These are phyloP conservation scores for Cyberlindnera misumaiensis DNA, from an alignment of 805 yeast species.

Conservation along the genomic window DNA sequence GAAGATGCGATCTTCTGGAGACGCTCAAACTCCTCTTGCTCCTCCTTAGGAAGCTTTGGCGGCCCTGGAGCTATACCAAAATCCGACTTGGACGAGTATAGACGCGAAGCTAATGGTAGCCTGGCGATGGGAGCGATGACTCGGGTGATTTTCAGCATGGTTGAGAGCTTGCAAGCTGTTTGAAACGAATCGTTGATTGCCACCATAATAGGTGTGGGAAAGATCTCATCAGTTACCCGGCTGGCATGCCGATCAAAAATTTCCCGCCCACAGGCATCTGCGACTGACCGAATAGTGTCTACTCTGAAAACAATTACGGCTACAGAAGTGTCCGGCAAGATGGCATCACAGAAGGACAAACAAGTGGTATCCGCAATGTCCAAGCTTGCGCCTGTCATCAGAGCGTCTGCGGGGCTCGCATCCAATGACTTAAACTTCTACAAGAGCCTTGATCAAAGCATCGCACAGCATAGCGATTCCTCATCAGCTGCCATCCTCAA, in stretches of 20 bases:
- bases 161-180: too few species aligned
- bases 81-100: constrained; percentile 18
- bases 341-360: neutral
- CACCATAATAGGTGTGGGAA: too few species aligned
- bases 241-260: neutral
- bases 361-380: constrained; percentile 26
- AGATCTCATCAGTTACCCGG: constrained; percentile 2
- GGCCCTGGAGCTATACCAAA: constrained; percentile 36
- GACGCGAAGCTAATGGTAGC: constrained; percentile 4
- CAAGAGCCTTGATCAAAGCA: constrained; percentile 47
- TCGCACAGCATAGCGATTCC: constrained; percentile 33
- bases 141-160: constrained; percentile 1
- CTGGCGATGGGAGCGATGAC: neutral
- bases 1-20: constrained; percentile 76
- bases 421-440: constrained; percentile 79
- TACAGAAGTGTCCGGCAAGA: too few species aligned
- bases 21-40: constrained; percentile 87
- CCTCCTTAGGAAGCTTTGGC: constrained; percentile 68
- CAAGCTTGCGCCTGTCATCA: constrained; percentile 46
- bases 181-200: too few species aligned
- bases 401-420: constrained; percentile 64
- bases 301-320: too few species aligned
- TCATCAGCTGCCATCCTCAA: constrained; percentile 37
- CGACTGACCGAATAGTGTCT: too few species aligned
- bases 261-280: neutral